phyloP scores from a whole-genome alignment of 371 early-diverging fungal species.

The Actinomortierella ambigua region DNA sequence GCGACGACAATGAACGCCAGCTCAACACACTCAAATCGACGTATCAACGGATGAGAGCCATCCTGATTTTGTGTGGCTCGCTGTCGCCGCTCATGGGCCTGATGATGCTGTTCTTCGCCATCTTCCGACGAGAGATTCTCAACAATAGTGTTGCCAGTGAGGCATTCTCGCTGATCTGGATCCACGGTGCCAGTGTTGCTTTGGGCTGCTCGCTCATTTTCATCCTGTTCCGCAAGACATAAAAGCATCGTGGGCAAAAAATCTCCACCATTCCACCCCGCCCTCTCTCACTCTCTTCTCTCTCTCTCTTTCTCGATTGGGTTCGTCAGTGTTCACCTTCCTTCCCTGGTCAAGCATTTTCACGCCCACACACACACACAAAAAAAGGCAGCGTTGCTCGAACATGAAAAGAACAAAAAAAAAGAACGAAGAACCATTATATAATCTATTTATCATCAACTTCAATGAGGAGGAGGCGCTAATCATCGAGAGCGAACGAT shows the following conservation, averaged over 20 bases:
- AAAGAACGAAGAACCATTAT: too few species aligned
- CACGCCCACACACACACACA: too few species aligned
- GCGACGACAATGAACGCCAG: conserved; percentile 44
- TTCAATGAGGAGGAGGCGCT: too few species aligned
- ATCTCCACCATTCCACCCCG: too few species aligned
- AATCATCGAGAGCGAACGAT: too few species aligned
- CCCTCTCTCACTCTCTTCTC: too few species aligned
- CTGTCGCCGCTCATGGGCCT: conserved; percentile 41
- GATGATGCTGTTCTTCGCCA: conserved; percentile 46
- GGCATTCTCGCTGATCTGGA: conserved; percentile 42
- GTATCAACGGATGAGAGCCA: conserved; percentile 41
- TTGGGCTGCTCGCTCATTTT: conserved; percentile 43
- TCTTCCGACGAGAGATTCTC: conserved; percentile 33
- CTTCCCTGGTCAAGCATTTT: too few species aligned
- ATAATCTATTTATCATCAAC: too few species aligned
- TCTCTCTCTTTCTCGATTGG: too few species aligned
- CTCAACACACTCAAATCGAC: conserved; percentile 44
- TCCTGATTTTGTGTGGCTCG: conserved; percentile 41
- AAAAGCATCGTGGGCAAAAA: neutral
- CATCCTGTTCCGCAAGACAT: conserved; percentile 44
- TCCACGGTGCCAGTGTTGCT: conserved; percentile 46
- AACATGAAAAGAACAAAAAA: too few species aligned
- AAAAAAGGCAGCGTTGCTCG: too few species aligned
- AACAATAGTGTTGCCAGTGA: conserved; percentile 29
- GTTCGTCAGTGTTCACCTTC: too few species aligned